These are phyloP conservation scores for Piper betle DNA, from an alignment of 164 flowering plant genomes.

Conservation along the genomic window DNA sequence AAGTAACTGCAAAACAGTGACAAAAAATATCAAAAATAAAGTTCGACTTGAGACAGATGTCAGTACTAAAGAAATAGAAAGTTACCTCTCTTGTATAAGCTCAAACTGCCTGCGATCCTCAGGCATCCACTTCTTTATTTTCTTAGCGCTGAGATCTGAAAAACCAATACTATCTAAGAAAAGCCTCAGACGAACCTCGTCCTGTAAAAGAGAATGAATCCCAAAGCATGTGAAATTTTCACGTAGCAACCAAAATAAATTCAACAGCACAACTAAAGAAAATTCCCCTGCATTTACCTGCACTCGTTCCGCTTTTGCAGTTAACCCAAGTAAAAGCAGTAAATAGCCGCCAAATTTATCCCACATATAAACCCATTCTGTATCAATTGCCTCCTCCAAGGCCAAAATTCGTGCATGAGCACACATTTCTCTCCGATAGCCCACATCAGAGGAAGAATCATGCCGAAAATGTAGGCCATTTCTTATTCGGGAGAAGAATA, in stretches of 20 bases:
- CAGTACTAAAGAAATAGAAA: background rate
- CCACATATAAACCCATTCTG: slow-evolving; percentile 99
- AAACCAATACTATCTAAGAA: slow-evolving; percentile 97
- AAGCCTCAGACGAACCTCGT: slow-evolving; percentile 92
- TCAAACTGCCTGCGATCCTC: slow-evolving; percentile 97
- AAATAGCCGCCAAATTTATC: slow-evolving; percentile 98
- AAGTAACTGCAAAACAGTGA: slow-evolving; percentile 46
- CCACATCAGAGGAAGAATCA: slow-evolving; percentile 50
- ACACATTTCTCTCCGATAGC: slow-evolving; percentile 89
- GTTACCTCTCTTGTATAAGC: slow-evolving; percentile 91
- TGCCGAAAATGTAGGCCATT: slow-evolving; percentile 30
- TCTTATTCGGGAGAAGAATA: slow-evolving; percentile 42
- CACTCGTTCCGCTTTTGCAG: slow-evolving; percentile 92
- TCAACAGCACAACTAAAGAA: background rate
- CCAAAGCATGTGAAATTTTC: background rate
- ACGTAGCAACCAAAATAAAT: background rate
- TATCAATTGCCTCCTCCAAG: slow-evolving; percentile 98
- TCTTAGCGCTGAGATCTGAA: slow-evolving; percentile 93
- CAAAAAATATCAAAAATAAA: slow-evolving; percentile 5
- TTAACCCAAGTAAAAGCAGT: slow-evolving; percentile 91
- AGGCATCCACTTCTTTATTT: slow-evolving; percentile 97
- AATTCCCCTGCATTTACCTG: slow-evolving; percentile 38
- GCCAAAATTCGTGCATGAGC: slow-evolving; percentile 98
- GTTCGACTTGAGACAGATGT: background rate
- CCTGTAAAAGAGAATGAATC: slow-evolving; percentile 29